Conservation (phyloP, 2,329 filamentous ascomycete genomes). For the Ophiocordyceps camponoti-saundersi region DNA sequence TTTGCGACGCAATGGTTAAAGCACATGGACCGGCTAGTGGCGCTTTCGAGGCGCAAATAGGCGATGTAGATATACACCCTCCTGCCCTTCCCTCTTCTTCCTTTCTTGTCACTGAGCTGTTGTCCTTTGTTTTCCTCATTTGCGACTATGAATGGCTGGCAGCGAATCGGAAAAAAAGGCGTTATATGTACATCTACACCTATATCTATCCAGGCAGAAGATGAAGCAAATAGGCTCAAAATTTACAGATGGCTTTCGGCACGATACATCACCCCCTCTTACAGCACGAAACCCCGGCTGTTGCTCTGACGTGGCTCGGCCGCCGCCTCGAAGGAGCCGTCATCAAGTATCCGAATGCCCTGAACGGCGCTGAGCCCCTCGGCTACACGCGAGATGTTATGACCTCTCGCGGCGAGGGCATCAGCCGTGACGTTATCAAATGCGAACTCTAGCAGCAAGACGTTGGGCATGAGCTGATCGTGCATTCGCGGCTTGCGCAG, state of each 20-base stretch:
- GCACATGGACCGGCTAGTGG: conserved; percentile 58
- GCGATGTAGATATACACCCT: conserved; percentile 18
- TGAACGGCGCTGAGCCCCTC: conserved; percentile 54
- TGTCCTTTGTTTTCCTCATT: background rate
- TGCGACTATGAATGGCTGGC: background rate
- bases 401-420: conserved; percentile 45
- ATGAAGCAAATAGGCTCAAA: too few species aligned
- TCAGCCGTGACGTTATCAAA: conserved; percentile 50
- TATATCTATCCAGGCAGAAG: too few species aligned
- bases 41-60: conserved; percentile 12
- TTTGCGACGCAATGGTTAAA: conserved; percentile 66
- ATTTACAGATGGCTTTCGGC: too few species aligned
- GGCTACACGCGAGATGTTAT: conserved; percentile 54
- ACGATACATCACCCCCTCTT: background rate
- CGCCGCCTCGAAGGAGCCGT: conserved; percentile 62
- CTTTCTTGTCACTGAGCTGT: background rate
- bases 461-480: conserved; percentile 65
- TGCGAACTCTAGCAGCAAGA: conserved; percentile 46
- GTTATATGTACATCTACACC: too few species aligned
- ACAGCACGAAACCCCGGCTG: conserved; percentile 35
- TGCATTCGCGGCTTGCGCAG: conserved; percentile 55
- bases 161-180: background rate
- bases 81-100: conserved; percentile 3
- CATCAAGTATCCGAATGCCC: conserved; percentile 39
- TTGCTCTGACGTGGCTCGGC: conserved; percentile 59